Percentiles rank a stretch among this genome's conserved stretches.
Evolutionary conservation across 2,329 filamentous ascomycete species (phyloP).

Genomic region (Didymella pomorum): DNA sequence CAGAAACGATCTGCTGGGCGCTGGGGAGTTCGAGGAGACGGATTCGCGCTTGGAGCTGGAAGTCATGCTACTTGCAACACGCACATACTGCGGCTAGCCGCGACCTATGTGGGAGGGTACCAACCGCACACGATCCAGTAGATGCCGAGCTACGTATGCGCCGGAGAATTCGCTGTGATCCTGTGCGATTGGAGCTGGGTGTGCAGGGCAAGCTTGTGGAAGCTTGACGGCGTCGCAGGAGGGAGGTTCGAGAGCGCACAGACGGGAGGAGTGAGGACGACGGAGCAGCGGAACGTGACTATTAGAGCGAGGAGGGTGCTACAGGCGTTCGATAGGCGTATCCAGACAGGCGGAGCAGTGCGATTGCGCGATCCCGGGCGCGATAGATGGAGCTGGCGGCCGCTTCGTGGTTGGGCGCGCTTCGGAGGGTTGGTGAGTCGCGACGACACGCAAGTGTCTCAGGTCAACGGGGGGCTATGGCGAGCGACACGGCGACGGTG

Average conservation of each 20-base stretch:
- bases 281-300: slow-evolving; percentile 3
- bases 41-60: slow-evolving; percentile 48
- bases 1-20: slow-evolving; percentile 52
- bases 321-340: slow-evolving; percentile 1
- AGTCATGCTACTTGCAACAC: slow-evolving; percentile 50
- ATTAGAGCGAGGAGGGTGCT: background rate
- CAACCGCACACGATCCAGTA: slow-evolving; percentile 14
- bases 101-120: slow-evolving; percentile 26
- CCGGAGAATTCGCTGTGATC: background rate
- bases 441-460: slow-evolving; percentile 43
- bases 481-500: slow-evolving; percentile 19
- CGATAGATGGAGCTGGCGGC: slow-evolving; percentile 24
- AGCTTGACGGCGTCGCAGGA: background rate
- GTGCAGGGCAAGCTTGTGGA: slow-evolving; percentile 1
- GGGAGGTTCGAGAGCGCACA: slow-evolving; percentile 4
- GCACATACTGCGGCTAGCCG: slow-evolving; percentile 52
- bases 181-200: background rate
- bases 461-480: slow-evolving; percentile 35
- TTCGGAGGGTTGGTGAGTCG: slow-evolving; percentile 6
- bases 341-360: slow-evolving; percentile 1
- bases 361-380: slow-evolving; percentile 16
- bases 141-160: slow-evolving; percentile 10
- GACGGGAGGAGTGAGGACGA: background rate
- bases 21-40: slow-evolving; percentile 39
- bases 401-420: slow-evolving; percentile 22